phyloP scores from a whole-genome alignment of 441 rosid species.

The Manihot esculenta region DNA sequence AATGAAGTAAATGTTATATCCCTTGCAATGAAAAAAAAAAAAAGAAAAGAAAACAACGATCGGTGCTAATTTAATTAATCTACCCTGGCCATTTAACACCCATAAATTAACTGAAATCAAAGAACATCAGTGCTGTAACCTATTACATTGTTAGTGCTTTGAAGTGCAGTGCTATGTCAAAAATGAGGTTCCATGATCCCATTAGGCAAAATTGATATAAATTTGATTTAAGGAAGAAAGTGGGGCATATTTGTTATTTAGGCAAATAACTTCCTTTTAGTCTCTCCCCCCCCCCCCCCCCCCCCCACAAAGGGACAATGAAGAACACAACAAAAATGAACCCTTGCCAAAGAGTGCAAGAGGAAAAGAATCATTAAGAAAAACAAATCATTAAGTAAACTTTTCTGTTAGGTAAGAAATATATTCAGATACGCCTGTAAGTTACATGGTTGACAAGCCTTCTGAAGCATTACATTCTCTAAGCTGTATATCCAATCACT shows the following conservation, averaged over 20 bases:
- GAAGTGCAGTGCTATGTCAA: background rate
- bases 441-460: conserved; percentile 1
- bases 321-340: background rate
- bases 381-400: background rate
- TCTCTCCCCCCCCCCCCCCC: too few relatives aligned
- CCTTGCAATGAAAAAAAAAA: background rate
- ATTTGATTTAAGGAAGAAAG: background rate
- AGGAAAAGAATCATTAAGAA: conserved; percentile 6
- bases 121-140: background rate
- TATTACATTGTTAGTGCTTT: background rate
- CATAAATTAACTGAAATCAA: background rate
- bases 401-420: background rate
- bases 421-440: background rate
- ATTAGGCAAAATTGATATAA: background rate
- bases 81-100: background rate
- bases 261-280: background rate
- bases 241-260: background rate
- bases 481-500: too few relatives aligned
- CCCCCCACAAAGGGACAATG: background rate
- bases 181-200: background rate
- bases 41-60: background rate
- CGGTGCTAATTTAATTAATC: background rate
- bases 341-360: conserved; percentile 3
- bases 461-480: too few relatives aligned
- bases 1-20: background rate